Conservation (phyloP, 495 filamentous ascomycete genomes). For the Lichenothelia convexa region DNA sequence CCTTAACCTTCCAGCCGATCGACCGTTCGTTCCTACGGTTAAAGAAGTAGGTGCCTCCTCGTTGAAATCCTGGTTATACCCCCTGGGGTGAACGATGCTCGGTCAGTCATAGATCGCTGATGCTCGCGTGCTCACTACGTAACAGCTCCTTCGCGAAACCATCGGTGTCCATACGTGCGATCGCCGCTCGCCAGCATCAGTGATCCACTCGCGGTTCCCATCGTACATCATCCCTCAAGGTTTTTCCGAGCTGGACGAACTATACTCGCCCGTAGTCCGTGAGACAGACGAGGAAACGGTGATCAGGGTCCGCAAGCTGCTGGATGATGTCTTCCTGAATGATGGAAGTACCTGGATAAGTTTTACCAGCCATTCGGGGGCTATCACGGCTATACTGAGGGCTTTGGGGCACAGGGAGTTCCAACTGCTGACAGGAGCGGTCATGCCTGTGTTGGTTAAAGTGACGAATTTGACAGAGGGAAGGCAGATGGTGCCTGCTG, state of each 20-base stretch:
- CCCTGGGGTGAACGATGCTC: no score
- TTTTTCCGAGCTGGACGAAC: conserved; percentile 28
- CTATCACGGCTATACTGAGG: conserved; percentile 38
- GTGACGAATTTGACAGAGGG: no score
- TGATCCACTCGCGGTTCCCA: conserved; percentile 40
- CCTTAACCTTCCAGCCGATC: conserved; percentile 29
- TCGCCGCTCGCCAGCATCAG: conserved; percentile 36
- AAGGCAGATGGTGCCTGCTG: no score
- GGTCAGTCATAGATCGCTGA: no score
- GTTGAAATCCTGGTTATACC: no score
- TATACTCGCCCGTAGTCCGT: conserved; percentile 15
- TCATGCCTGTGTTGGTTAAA: conserved; percentile 51
- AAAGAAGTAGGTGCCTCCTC: no score
- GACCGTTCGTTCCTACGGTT: conserved; percentile 40
- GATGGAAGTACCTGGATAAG: conserved; percentile 45
- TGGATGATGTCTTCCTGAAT: conserved; percentile 44
- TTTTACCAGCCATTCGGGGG: conserved; percentile 50
- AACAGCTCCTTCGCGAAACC: conserved; percentile 49
- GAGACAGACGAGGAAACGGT: conserved; percentile 30
- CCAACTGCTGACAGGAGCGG: conserved; percentile 42
- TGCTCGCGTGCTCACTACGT: no score
- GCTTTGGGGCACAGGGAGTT: conserved; percentile 44
- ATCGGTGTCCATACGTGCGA: conserved; percentile 70
- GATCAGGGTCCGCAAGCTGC: conserved; percentile 30
- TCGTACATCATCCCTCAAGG: conserved; percentile 39